These are phyloP conservation scores for Citrus cavaleriei DNA, from an alignment of 345 rosid species.

Conservation along the genomic window DNA sequence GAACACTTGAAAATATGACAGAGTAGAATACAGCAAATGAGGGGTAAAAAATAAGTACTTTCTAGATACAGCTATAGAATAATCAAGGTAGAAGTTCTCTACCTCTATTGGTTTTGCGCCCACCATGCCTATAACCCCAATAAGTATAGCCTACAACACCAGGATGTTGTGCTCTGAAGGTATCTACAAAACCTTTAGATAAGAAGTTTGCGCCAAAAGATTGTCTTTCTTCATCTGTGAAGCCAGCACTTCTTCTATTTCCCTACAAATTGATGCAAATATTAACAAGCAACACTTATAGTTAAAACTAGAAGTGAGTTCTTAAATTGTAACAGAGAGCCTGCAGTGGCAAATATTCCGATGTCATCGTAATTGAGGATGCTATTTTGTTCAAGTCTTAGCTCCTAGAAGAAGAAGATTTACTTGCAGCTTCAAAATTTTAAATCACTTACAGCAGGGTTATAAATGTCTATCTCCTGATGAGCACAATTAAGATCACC, in stretches of 20 bases:
- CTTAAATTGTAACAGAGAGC: neutral
- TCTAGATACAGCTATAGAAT: neutral
- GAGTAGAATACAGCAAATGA: neutral
- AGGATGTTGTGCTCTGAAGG: constrained; percentile 85
- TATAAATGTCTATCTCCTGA: constrained; percentile 83
- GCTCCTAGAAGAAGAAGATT: neutral
- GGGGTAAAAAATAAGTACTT: neutral
- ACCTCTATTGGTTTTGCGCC: constrained; percentile 84
- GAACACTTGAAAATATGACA: neutral
- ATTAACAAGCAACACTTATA: neutral
- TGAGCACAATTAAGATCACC: constrained; percentile 97
- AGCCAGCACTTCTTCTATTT: constrained; percentile 92
- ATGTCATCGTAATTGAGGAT: neutral
- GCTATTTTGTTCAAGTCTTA: neutral
- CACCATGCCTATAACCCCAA: constrained; percentile 90
- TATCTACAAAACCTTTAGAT: constrained; percentile 82
- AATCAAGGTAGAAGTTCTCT: neutral
- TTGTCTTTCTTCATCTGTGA: constrained; percentile 29
- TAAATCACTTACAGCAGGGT: constrained; percentile 65
- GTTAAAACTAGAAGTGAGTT: neutral
- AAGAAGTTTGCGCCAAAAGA: constrained; percentile 36
- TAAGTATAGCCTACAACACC: constrained; percentile 86
- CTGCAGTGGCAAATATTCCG: neutral
- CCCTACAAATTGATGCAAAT: constrained; percentile 44
- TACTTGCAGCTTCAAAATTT: neutral